Base-by-base conservation (phyloP, 2,329 filamentous ascomycete genomes). In the Ilyonectria sp. region DNA sequence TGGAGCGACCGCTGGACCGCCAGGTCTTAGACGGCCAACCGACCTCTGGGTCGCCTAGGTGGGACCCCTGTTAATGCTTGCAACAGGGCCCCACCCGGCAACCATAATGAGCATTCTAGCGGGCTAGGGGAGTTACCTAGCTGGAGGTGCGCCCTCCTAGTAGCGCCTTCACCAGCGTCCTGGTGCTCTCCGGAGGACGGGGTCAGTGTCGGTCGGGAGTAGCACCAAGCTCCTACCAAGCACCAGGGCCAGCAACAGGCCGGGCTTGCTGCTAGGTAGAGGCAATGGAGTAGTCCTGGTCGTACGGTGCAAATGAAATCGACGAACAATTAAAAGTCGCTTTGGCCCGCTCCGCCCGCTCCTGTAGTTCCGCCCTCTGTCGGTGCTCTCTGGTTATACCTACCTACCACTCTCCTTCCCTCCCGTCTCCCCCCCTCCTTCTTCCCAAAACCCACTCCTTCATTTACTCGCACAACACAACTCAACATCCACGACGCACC, bases 241-340 rank as follows among this genome's bases (percentile, higher is more conserved):
- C 61, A 69, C 69, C 63, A 68, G 57, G 53, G 29, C 63, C 35
- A 68, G 72, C 66, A 52, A 52, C 67, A 65, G 64, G 46, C 66
- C 68, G 61, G 74, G 67, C 66, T 71, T 69, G 70, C 63, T 70
- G 58, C 54, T 60, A 66, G 59, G 63, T 49, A 64, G 31, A 40
- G 65, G 60, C 60, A 67, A 70, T 74, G 68, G 65, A 73, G 65
- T 52, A 73, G 62, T 60, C 70, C 70, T 65, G 67, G 73, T 75
- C 71, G 70, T 75, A 75, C 67, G 73, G 73, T 75, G 65, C 72
- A 75, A 74, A 75, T 75, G 65, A 75, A 74, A 65, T 68, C 67
- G 33, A 65, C n/a, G 66, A 64, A 68, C 57, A 73, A 73, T 75
- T 67, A 75, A 75, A 73, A 71, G 66, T 67, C 59, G 63, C 65